These are phyloP conservation scores for Globisporangium nagaii DNA, from an alignment of 352 stramenopile species.

Conservation along the genomic window DNA sequence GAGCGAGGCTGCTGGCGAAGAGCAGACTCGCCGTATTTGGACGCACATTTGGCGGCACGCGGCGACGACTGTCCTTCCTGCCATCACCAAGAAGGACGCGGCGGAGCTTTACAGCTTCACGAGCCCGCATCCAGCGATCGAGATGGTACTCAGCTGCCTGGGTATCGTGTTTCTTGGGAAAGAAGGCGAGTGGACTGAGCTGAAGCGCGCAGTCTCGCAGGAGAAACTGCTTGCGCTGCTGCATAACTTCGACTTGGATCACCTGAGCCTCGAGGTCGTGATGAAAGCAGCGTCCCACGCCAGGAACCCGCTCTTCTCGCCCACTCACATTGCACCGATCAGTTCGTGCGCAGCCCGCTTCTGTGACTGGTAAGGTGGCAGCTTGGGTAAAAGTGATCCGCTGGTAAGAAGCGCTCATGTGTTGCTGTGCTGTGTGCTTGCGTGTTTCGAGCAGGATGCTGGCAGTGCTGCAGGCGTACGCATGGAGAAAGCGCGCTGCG, in stretches of 20 bases:
- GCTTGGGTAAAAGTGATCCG: no score
- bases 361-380: conserved; percentile 77
- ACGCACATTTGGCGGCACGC: conserved; percentile 32
- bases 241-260: conserved; percentile 34
- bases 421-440: not conserved
- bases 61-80: conserved; percentile 8
- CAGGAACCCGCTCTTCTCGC: conserved; percentile 63
- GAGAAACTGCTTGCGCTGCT: conserved; percentile 59
- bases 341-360: conserved; percentile 84
- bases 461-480: conserved; percentile 56
- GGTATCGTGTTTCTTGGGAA: conserved; percentile 46
- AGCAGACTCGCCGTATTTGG: conserved; percentile 21
- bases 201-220: conserved; percentile 56
- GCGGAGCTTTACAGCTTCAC: conserved; percentile 81
- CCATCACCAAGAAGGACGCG: conserved; percentile 58
- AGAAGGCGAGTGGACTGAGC: conserved; percentile 27
- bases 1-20: not conserved
- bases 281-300: conserved; percentile 40
- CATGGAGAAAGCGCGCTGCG: conserved; percentile 39
- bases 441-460: conserved; percentile 31
- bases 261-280: conserved; percentile 24
- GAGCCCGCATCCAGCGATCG: conserved; percentile 67
- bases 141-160: conserved; percentile 67
- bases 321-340: conserved; percentile 62
- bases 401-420: no score